Evolutionary conservation across 2,329 filamentous ascomycete species (phyloP).

Genomic region (Raffaelea deltoideospora): DNA sequence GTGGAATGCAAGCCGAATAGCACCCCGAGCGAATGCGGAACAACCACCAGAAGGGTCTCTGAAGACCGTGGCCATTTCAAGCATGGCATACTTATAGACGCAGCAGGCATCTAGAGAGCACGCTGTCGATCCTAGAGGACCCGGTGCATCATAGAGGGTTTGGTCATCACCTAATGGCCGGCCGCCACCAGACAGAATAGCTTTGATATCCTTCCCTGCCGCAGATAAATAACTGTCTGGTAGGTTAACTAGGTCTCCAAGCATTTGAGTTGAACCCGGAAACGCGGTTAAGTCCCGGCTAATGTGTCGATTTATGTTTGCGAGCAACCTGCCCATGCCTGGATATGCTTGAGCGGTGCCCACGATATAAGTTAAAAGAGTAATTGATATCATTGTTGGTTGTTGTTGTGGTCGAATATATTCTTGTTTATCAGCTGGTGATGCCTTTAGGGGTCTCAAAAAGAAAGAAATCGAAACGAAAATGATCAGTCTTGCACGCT

Average conservation of each 20-base stretch:
- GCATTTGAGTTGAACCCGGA: slow-evolving; percentile 21
- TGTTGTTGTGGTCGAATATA: background rate
- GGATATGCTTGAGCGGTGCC: slow-evolving; percentile 6
- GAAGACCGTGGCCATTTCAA: slow-evolving; percentile 20
- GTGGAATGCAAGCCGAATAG: slow-evolving; percentile 29
- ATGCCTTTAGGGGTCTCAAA: too few relatives aligned
- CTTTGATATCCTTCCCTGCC: slow-evolving; percentile 22
- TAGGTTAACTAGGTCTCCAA: slow-evolving; percentile 23
- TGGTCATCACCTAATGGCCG: slow-evolving; percentile 8
- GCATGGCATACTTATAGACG: slow-evolving; percentile 21
- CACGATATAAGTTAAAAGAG: too few relatives aligned
- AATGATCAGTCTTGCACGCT: too few relatives aligned
- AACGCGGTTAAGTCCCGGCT: slow-evolving; percentile 13
- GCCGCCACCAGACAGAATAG: slow-evolving; percentile 18
- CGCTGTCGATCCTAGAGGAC: slow-evolving; percentile 13
- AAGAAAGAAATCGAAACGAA: too few relatives aligned
- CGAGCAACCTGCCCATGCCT: slow-evolving; percentile 12
- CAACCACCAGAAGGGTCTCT: slow-evolving; percentile 16
- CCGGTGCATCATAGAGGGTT: slow-evolving; percentile 8
- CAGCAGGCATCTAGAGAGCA: slow-evolving; percentile 15
- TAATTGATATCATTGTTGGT: too few relatives aligned
- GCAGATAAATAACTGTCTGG: slow-evolving; percentile 16
- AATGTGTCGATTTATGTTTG: slow-evolving; percentile 3
- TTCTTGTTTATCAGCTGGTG: background rate
- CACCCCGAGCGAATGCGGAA: slow-evolving; percentile 22